These are phyloP conservation scores for Hippophae tibetana DNA, from an alignment of 306 rosid genomes.

Conservation along the genomic window DNA sequence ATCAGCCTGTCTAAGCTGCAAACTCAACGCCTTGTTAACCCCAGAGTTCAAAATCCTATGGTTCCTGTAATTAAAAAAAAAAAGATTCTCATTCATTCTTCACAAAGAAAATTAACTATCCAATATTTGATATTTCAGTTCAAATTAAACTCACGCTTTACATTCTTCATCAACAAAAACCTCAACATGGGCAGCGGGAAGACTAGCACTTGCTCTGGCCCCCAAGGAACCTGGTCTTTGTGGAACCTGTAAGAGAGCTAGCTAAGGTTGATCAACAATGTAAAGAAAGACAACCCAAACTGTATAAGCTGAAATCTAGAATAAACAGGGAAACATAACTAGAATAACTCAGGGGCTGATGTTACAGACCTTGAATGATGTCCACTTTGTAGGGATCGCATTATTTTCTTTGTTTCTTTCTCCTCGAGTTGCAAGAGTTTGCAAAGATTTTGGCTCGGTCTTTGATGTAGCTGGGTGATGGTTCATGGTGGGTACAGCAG, in stretches of 20 bases:
- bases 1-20: conserved; percentile 44
- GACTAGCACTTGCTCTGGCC: conserved; percentile 28
- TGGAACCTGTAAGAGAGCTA: conserved; percentile 57
- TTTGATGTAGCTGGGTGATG: conserved; percentile 34
- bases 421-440: conserved; percentile 57
- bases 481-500: conserved; percentile 16
- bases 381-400: conserved; percentile 73
- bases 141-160: conserved; percentile 45
- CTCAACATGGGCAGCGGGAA: conserved; percentile 22
- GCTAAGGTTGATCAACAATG: not conserved
- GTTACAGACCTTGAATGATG: conserved; percentile 49
- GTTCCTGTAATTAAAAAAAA: conserved; percentile 22
- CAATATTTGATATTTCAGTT: not conserved
- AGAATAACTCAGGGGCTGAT: not conserved
- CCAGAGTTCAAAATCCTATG: conserved; percentile 18
- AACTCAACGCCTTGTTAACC: conserved; percentile 28
- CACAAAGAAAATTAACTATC: not conserved
- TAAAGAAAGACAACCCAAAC: not conserved
- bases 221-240: conserved; percentile 47
- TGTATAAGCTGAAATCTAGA: not conserved
- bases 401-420: conserved; percentile 87
- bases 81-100: no score
- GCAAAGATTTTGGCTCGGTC: conserved; percentile 44
- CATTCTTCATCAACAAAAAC: conserved; percentile 82
- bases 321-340: not conserved